Evolutionary conservation across 2,329 filamentous ascomycete species (phyloP).

Genomic region (Diplocarpon mali): DNA sequence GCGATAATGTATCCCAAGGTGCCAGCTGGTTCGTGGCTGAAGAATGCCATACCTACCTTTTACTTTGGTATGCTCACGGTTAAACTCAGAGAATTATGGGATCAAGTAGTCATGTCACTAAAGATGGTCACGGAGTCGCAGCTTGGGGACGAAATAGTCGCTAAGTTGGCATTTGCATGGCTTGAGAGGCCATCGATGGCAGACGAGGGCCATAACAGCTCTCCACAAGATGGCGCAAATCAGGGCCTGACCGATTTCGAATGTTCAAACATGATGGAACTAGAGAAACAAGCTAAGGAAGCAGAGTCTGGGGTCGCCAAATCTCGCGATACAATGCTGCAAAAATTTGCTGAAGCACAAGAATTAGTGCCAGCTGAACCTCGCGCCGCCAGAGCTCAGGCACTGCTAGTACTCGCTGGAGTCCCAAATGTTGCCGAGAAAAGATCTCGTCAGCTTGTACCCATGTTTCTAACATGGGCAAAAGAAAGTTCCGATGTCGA

Average conservation of each 20-base stretch:
- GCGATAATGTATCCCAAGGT: constrained; percentile 47
- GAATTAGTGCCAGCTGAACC: constrained; percentile 38
- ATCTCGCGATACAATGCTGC: constrained; percentile 46
- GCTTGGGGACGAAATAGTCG: constrained; percentile 60
- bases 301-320: constrained; percentile 42
- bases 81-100: constrained; percentile 76
- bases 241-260: constrained; percentile 62
- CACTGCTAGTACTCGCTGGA: constrained; percentile 64
- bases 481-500: constrained; percentile 31
- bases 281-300: constrained; percentile 41
- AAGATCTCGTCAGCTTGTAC: constrained; percentile 72
- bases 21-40: constrained; percentile 51
- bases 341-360: constrained; percentile 55
- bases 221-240: constrained; percentile 28
- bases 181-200: constrained; percentile 47
- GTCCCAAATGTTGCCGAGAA: constrained; percentile 74
- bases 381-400: constrained; percentile 58
- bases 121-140: constrained; percentile 62
- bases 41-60: constrained; percentile 65
- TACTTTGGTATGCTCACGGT: constrained; percentile 85
- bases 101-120: constrained; percentile 66
- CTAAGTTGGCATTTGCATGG: constrained; percentile 69
- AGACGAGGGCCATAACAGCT: constrained; percentile 36
- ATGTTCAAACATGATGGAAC: constrained; percentile 60
- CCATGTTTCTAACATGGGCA: constrained; percentile 78